Conservation (phyloP, 2,329 filamentous ascomycete genomes). For the Fusarium longipes region DNA sequence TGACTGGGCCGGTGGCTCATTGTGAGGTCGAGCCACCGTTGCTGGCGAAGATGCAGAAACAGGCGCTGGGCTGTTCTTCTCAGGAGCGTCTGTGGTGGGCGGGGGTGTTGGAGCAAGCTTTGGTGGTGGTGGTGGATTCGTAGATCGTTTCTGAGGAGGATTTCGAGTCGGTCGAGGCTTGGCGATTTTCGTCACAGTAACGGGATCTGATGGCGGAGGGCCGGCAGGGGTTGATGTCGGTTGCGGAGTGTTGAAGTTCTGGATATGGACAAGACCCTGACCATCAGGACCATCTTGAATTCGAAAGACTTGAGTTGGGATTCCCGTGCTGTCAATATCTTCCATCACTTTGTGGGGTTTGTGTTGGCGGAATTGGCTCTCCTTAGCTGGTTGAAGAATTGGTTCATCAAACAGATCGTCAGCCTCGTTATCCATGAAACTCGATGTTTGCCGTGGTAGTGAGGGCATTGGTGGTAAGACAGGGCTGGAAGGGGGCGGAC, state of each 20-base stretch:
- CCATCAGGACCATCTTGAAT: conserved; percentile 52
- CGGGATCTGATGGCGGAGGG: conserved; percentile 31
- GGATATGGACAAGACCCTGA: conserved; percentile 52
- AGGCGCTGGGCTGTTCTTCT: conserved; percentile 49
- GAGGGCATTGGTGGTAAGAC: conserved; percentile 72
- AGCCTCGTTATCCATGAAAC: conserved; percentile 84
- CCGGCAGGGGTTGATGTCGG: conserved; percentile 39
- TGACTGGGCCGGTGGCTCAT: conserved; percentile 3
- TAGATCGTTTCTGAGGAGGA: conserved; percentile 36
- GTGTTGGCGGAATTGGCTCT: conserved; percentile 44
- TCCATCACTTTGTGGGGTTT: conserved; percentile 43
- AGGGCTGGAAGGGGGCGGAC: conserved; percentile 83
- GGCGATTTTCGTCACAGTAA: conserved; percentile 37
- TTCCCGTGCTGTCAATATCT: conserved; percentile 50
- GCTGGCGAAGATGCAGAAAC: conserved; percentile 20
- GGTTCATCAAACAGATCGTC: conserved; percentile 77
- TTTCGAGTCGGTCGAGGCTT: conserved; percentile 20
- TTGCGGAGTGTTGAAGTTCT: conserved; percentile 49
- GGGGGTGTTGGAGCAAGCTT: conserved; percentile 52
- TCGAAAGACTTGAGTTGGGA: conserved; percentile 59
- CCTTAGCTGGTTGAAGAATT: conserved; percentile 56
- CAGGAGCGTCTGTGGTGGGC: conserved; percentile 53
- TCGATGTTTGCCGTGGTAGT: conserved; percentile 76
- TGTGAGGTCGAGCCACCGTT: conserved; percentile 15
- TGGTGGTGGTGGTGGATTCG: conserved; percentile 37